Evolutionary conservation across 2,329 filamentous ascomycete genomes (phyloP), one percentile per base, ranked within the genome.

Genomic region (Clonostachys chloroleuca): DNA sequence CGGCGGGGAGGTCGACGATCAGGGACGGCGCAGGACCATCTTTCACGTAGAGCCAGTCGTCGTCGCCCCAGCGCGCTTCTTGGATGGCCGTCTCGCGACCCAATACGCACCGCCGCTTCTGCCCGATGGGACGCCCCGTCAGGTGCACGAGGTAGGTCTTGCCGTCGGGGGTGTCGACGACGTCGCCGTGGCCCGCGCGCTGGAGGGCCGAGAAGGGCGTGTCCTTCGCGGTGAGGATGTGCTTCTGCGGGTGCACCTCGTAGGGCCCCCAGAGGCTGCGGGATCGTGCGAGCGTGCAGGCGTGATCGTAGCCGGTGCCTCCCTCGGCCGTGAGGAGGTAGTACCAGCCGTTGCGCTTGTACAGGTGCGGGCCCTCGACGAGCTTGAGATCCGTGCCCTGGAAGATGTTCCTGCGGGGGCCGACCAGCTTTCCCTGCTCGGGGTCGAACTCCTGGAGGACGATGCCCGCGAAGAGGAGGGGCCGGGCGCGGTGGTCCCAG

Each of bases 41-140:
- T 59, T 83, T 83, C 41, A 84, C 67, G 50, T 83, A 83, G 5
- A 83, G 67, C 81, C 81, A 84, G 55, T 80, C 80, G 42, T 84
- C 78, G 12, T 77, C 65, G 1, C 55, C 64, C 81, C 81, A 84
- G 57, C 71, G 75, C 0, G 74, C 78, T 53, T 82, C 76, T 54
- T 84, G 81, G 17, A 84, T 78, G 1, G 67, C 67, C 0, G 77
- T 81, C 59, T 81, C 78, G 42, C 78, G 68, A 7, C 78, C 78
- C 3, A 81, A 61, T 1, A 80, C 72, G 47, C 75, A 80, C 6
- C 78, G 68, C 2, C 76, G 69, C 34, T 69, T 58, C 56, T 80
- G 74, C 0, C 73, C 75, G 0, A 66, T 75, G 0, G 78, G 78
- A 2, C 78, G 71, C 3, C 76, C 73, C 1, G 67, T 64, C 2